These are phyloP conservation scores for Fusarium xylarioides DNA, from an alignment of 2,329 filamentous ascomycete genomes.

Conservation along the genomic window DNA sequence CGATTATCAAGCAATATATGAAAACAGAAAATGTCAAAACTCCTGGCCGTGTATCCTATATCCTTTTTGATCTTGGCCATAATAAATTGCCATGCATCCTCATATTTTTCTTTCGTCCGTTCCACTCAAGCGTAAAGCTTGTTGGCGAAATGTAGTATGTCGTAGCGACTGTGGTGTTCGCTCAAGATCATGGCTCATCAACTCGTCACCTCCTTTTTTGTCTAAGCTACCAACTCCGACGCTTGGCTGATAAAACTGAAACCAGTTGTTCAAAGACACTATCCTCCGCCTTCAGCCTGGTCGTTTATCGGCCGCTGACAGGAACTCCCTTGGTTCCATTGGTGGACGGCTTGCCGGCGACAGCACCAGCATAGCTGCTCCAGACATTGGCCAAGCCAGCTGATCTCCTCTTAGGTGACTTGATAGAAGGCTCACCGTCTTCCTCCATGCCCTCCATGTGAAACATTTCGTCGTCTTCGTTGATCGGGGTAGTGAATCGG, in stretches of 20 bases:
- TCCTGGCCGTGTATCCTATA: constrained; percentile 45
- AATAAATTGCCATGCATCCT: constrained; percentile 35
- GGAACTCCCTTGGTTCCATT: constrained; percentile 44
- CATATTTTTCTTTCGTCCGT: constrained; percentile 34
- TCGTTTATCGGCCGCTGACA: constrained; percentile 46
- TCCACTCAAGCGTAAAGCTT: constrained; percentile 19
- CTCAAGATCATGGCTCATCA: constrained; percentile 36
- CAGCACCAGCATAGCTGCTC: constrained; percentile 54
- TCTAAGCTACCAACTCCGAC: constrained; percentile 31
- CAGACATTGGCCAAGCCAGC: constrained; percentile 52
- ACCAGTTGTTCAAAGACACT: constrained; percentile 18
- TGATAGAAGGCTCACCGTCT: constrained; percentile 62
- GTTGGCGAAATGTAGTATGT: constrained; percentile 30
- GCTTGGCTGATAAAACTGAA: constrained; percentile 21
- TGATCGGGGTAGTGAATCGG: constrained; percentile 70
- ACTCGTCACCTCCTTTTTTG: constrained; percentile 26
- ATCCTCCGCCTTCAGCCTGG: constrained; percentile 1
- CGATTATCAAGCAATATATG: constrained; percentile 24
- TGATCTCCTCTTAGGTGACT: constrained; percentile 60
- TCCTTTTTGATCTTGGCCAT: constrained; percentile 42
- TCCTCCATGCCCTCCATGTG: constrained; percentile 72
- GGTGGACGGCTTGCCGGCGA: constrained; percentile 42
- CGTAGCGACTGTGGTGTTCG: constrained; percentile 25
- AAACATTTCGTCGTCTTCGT: constrained; percentile 71
- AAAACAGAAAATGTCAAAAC: constrained; percentile 32